Evolutionary conservation across 2,329 filamentous ascomycete genomes (phyloP).

Genomic region (Fusarium nelsonii): DNA sequence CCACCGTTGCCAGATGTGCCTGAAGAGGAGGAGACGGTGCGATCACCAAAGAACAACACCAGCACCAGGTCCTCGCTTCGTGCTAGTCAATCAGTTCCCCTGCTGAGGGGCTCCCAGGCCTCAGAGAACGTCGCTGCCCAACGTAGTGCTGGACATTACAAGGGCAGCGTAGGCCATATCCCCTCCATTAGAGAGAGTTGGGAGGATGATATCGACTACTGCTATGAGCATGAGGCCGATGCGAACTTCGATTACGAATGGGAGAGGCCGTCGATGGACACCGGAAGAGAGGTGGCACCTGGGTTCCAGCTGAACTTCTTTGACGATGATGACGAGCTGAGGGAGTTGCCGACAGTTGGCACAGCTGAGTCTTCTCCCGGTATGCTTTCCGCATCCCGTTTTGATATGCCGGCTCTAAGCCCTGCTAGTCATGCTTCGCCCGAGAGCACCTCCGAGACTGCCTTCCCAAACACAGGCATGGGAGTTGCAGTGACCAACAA

Average conservation of each 20-base stretch:
- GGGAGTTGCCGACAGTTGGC: slow-evolving; percentile 33
- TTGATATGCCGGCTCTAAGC: slow-evolving; percentile 63
- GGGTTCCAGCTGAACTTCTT: slow-evolving; percentile 44
- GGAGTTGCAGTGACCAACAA: slow-evolving; percentile 59
- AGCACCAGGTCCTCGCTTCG: slow-evolving; percentile 66
- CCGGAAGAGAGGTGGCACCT: slow-evolving; percentile 42
- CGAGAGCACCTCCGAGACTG: slow-evolving; percentile 57
- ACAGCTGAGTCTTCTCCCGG: slow-evolving; percentile 45
- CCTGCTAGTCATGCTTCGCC: slow-evolving; percentile 62
- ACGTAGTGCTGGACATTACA: slow-evolving; percentile 36
- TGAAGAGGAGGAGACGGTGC: slow-evolving; percentile 69
- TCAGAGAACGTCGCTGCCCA: slow-evolving; percentile 57
- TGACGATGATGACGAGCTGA: slow-evolving; percentile 43
- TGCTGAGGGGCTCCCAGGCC: slow-evolving; percentile 62
- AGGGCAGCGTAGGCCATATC: slow-evolving; percentile 45
- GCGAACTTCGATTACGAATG: slow-evolving; percentile 75
- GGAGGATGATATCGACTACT: slow-evolving; percentile 79
- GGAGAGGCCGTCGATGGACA: slow-evolving; percentile 69
- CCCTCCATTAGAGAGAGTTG: slow-evolving; percentile 63
- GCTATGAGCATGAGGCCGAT: slow-evolving; percentile 76
- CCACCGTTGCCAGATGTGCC: slow-evolving; percentile 68
- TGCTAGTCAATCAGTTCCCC: slow-evolving; percentile 67
- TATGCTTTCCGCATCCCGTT: slow-evolving; percentile 48
- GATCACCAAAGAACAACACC: slow-evolving; percentile 59
- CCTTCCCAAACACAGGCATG: slow-evolving; percentile 56